Evolutionary conservation across 2,329 filamentous ascomycete genomes (phyloP), one percentile per base, ranked within the genome.

Genomic region (Pseudogymnoascus sp.): DNA sequence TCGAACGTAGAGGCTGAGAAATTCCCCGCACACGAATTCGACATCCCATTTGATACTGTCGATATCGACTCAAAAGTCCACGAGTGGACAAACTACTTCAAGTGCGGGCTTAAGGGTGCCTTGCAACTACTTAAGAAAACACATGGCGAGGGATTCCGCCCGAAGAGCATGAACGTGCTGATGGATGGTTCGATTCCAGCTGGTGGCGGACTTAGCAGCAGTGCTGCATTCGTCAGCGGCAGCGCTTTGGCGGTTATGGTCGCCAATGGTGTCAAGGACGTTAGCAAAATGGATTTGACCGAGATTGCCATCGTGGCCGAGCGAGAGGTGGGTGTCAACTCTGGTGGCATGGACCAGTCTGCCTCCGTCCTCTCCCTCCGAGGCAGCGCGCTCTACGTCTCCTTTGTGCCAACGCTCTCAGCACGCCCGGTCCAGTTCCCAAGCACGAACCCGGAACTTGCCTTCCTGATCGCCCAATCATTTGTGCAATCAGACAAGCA

Each of bases 51-150:
- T 55, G 77, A 80, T 63, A 77, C 79, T 39, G 80, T 92, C n/a
- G 82, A 87, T 19, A 96, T 99, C 67, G 91, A 97, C 72, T 82
- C 90, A 6, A 85, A 84, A 15, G 82, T 87, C 66, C 88, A 95
- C 65, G 91, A 96, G 75, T 99, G 94, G 94, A 89, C 90, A 61
- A 99, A 97, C 73, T 99, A 99, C 79, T 97, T 99, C 82, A 95
- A 94, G 76, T 89, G 90, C 59, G 94, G 94, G 0, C 78, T 97
- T 57, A 79, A 83, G 34, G 94, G 92, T 28, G 92, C 92, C 0
- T 75, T 96, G 60, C 82, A 89, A 67, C 78, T 95, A 61, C 76
- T 99, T 64, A 80, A 83, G 70, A 83, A 85, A 74, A 86, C 86
- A 71, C 70, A 79, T 28, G 82, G 82, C 33, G 65, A 69, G 3